phyloP scores from a whole-genome alignment of 2,329 filamentous ascomycete species.

The Fusarium kyushuense region DNA sequence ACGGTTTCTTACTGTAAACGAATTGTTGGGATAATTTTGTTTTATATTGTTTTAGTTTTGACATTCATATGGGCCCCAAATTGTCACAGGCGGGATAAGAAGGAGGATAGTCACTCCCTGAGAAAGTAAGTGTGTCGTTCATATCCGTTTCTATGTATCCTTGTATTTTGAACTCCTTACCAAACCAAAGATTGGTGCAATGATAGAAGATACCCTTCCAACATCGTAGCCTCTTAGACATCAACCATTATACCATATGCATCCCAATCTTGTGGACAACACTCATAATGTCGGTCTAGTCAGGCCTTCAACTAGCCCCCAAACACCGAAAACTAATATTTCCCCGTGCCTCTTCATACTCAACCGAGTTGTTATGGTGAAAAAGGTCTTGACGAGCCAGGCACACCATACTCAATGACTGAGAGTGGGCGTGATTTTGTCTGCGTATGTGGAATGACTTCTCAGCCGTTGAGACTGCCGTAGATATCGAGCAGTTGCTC shows the following conservation, averaged over 20 bases:
- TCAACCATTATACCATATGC: neutral
- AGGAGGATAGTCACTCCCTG: conserved; percentile 34
- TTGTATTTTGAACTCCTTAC: conserved; percentile 41
- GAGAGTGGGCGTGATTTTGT: conserved; percentile 31
- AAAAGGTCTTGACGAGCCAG: conserved; percentile 2
- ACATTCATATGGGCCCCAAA: conserved; percentile 22
- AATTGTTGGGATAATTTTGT: neutral
- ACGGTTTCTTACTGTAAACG: conserved; percentile 18
- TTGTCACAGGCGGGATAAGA: conserved; percentile 25
- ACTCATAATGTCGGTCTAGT: neutral
- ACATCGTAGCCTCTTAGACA: conserved; percentile 1
- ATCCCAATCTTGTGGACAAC: conserved; percentile 3
- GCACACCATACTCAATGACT: neutral
- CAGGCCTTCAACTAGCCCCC: conserved; percentile 2
- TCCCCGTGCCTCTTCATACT: neutral
- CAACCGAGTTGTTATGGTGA: neutral
- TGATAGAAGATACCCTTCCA: conserved; percentile 15
- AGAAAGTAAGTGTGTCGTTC: conserved; percentile 36
- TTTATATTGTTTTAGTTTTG: conserved; percentile 1
- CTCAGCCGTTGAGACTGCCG: conserved; percentile 57
- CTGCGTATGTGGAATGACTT: neutral
- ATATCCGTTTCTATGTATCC: conserved; percentile 14
- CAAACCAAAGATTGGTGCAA: conserved; percentile 22
- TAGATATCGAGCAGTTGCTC: conserved; percentile 77
- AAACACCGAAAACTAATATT: conserved; percentile 14